Evolutionary conservation across 2,329 filamentous ascomycete genomes (phyloP).

Genomic region (Ophiocordyceps camponoti-saundersi): DNA sequence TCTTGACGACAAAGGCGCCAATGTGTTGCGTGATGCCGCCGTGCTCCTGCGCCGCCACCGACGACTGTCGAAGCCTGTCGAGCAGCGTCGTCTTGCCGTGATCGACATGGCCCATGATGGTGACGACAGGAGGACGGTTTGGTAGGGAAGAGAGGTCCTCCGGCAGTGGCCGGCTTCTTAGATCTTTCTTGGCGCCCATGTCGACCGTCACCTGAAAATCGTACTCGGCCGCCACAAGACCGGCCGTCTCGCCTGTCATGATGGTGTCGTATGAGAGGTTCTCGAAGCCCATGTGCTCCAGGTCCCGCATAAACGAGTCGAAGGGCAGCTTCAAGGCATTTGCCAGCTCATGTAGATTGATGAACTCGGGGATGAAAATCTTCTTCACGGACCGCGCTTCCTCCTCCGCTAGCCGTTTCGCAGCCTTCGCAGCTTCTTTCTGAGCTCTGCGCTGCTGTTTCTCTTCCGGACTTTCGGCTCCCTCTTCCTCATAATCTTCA

Average conservation of each 20-base stretch:
- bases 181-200: conserved; percentile 46
- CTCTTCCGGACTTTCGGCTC: conserved; percentile 17
- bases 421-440: conserved; percentile 20
- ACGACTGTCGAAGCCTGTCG: conserved; percentile 85
- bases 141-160: conserved; percentile 55
- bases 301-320: conserved; percentile 53
- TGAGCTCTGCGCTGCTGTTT: conserved; percentile 24
- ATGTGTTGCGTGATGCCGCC: conserved; percentile 98
- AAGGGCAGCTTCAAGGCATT: conserved; percentile 54
- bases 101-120: conserved; percentile 98
- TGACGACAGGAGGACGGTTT: conserved; percentile 75
- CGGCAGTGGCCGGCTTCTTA: conserved; percentile 50
- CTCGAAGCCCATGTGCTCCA: conserved; percentile 80
- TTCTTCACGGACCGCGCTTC: conserved; percentile 28
- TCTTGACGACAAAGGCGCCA: conserved; percentile 82
- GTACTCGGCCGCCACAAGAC: conserved; percentile 80
- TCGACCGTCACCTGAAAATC: conserved; percentile 76
- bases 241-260: conserved; percentile 78
- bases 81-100: conserved; percentile 96
- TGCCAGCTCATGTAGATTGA: conserved; percentile 73
- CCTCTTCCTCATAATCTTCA: conserved; percentile 23
- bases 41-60: conserved; percentile 78
- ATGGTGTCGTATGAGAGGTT: conserved; percentile 69
- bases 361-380: conserved; percentile 77
- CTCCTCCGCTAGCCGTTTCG: conserved; percentile 21